Percentiles rank a stretch among this genome's conserved stretches.
phyloP scores from a whole-genome alignment of 1,139 yeast species.

The Yamadazyma taylorii region DNA sequence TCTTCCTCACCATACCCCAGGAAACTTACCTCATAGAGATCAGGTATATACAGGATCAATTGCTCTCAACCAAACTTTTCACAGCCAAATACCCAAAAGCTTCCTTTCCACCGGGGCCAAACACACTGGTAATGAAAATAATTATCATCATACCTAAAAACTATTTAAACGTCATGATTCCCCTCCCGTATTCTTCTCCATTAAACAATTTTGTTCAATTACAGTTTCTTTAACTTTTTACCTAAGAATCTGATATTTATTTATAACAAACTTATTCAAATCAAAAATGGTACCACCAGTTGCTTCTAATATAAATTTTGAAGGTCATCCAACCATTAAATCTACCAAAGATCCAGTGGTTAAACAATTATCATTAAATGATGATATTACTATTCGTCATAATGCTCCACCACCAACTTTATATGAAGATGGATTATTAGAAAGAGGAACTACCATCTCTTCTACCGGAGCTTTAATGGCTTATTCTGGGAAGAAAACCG shows the following conservation, averaged over 20 bases:
- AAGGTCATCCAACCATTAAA: conserved; percentile 44
- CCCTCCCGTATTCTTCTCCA: conserved; percentile 4
- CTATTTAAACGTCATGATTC: conserved; percentile 6
- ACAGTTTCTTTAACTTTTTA: too few species aligned
- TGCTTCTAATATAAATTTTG: conserved; percentile 47
- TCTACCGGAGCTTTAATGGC: conserved; percentile 96
- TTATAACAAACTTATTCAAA: too few species aligned
- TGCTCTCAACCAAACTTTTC: background rate
- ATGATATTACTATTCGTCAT: conserved; percentile 64
- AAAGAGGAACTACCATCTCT: conserved; percentile 88
- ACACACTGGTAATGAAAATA: too few species aligned
- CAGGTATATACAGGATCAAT: background rate
- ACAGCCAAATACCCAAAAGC: too few species aligned
- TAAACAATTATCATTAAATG: conserved; percentile 42
- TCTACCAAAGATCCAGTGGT: conserved; percentile 46
- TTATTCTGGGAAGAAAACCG: conserved; percentile 93
- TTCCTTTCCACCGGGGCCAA: conserved; percentile 2
- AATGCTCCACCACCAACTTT: conserved; percentile 92
- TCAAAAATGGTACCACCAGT: conserved; percentile 47
- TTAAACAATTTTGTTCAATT: too few species aligned
- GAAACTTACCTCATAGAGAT: background rate
- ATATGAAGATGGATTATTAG: conserved; percentile 92
- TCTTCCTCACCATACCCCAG: conserved; percentile 13
- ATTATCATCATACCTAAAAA: conserved; percentile 2
- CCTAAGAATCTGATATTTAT: too few species aligned